These are phyloP conservation scores for Berkeleyomyces rouxiae DNA, from an alignment of 2,329 filamentous ascomycete species.

Conservation along the genomic window DNA sequence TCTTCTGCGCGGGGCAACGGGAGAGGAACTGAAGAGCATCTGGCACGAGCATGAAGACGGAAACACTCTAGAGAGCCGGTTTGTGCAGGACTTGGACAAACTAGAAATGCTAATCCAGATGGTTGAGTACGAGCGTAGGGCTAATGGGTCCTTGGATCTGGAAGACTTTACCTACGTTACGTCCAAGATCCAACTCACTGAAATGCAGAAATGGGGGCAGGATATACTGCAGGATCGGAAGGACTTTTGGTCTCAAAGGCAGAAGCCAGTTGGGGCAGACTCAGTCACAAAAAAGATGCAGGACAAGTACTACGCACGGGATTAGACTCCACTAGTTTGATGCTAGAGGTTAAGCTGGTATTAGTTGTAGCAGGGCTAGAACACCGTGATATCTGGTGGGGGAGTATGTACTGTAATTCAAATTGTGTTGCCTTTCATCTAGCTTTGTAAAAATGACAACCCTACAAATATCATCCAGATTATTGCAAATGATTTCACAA, in stretches of 20 bases:
- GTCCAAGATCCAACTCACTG: constrained; percentile 52
- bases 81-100: constrained; percentile 96
- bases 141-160: constrained; percentile 52
- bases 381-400: too few relatives aligned
- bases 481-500: too few relatives aligned
- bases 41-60: constrained; percentile 96
- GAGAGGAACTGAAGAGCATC: constrained; percentile 54
- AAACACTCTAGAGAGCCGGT: constrained; percentile 65
- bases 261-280: constrained; percentile 9
- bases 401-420: too few relatives aligned
- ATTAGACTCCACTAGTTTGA: too few relatives aligned
- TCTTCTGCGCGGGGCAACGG: constrained; percentile 53
- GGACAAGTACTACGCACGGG: constrained; percentile 20
- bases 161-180: constrained; percentile 77
- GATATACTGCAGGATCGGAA: constrained; percentile 63
- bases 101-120: constrained; percentile 89
- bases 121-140: constrained; percentile 78
- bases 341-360: too few relatives aligned
- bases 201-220: constrained; percentile 65
- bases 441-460: too few relatives aligned
- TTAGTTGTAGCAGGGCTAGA: background rate
- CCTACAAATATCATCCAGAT: too few relatives aligned
- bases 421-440: too few relatives aligned
- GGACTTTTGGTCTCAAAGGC: constrained; percentile 47
- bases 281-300: constrained; percentile 27